Evolutionary conservation across 257 asterid species (phyloP), one percentile per base, ranked within the genome.

Genomic region (Solanum paucissectum): DNA sequence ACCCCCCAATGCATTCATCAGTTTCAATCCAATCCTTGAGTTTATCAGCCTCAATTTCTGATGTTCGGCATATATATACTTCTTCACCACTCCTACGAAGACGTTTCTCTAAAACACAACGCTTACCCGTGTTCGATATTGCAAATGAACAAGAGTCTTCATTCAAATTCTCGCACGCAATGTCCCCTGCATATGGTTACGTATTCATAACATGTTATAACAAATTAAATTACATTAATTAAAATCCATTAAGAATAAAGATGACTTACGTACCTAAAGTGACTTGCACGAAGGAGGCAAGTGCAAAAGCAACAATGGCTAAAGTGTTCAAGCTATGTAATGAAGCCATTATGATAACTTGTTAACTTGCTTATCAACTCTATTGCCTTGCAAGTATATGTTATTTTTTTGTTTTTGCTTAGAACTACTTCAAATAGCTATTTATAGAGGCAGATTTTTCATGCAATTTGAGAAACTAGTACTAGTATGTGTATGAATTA

Each of bases 81-180:
- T 93, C 96, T 75, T 42, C 91, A 0, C 94, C 94, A 16, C 91
- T 85, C 46, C 98, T 82, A 0, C 91, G 91, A 36, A 94, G 83
- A 55, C 81, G 92, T 88, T 91, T 94, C 93, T 95, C 98, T n/a
- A 94, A 84, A 90, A 94, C 95, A 88, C 98, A 95, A 20, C 98
- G 93, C 86, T 91, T 93, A 25, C 98, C 95, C 0, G 88, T 12
- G 3, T 90, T 93, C 0, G 98, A 93, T 75, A 95, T 92, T 5
- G 98, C 96, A 9, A 64, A 95, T 4, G 95, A 91, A 74, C 98
- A 95, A 4, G 94, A 90, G 25, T 90, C 92, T 76, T 90, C 86
- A 60, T 89, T 87, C 87, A 93, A 83, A 64, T 92, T 68, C 91
- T 94, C 93, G 58, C 98, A 95, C 71, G 89, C 92, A 10, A 94